Evolutionary conservation across 495 filamentous ascomycete genomes (phyloP).

Genomic region (Parachaetomium inaequale): DNA sequence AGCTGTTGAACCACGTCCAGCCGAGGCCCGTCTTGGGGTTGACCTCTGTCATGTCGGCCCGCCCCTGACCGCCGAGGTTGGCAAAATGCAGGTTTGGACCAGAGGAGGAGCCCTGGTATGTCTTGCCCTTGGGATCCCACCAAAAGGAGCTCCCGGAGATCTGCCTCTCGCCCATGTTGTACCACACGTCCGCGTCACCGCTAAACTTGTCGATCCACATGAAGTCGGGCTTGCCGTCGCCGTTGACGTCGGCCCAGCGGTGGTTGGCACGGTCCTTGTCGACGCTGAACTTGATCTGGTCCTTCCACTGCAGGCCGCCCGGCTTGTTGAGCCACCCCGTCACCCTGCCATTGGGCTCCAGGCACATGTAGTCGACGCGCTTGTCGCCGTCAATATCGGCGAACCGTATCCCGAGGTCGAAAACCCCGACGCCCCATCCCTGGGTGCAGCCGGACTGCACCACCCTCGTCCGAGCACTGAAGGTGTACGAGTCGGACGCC

Average conservation of each 20-base stretch:
- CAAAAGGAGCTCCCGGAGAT: conserved; percentile 8
- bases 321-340: conserved; percentile 23
- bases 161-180: conserved; percentile 9
- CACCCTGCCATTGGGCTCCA: conserved; percentile 24
- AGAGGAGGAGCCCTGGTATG: conserved; percentile 5
- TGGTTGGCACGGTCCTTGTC: conserved; percentile 25
- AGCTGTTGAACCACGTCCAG: conserved; percentile 19
- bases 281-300: conserved; percentile 27
- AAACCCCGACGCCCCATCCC: conserved; percentile 14
- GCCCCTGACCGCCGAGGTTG: conserved; percentile 18
- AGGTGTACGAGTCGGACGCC: background rate
- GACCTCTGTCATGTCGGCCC: conserved; percentile 19
- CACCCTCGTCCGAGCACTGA: background rate
- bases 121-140: conserved; percentile 7
- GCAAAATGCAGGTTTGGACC: conserved; percentile 14
- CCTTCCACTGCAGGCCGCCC: conserved; percentile 12
- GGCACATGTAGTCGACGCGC: conserved; percentile 29
- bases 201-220: conserved; percentile 28
- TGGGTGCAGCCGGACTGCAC: conserved; percentile 8
- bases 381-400: conserved; percentile 37
- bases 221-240: conserved; percentile 29
- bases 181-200: conserved; percentile 7
- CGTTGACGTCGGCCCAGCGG: conserved; percentile 30
- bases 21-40: background rate
- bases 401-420: conserved; percentile 22